phyloP scores from a whole-genome alignment of 2,329 filamentous ascomycete genomes.

The Daldinia sp. region DNA sequence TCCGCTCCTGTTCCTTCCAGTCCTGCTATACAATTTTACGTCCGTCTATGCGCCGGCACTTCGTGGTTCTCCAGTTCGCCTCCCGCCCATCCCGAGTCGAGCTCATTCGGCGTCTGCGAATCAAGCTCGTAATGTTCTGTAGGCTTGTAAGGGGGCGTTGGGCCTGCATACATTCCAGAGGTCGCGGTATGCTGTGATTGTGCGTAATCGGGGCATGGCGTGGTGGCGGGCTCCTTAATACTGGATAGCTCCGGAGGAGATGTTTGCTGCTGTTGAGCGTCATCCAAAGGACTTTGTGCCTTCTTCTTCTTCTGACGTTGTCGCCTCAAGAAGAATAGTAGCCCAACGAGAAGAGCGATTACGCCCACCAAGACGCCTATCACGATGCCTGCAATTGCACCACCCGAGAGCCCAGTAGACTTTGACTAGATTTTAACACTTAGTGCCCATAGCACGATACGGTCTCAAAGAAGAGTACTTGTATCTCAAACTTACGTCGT shows the following conservation, averaged over 20 bases:
- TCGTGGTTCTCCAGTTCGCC: slow-evolving; percentile 9
- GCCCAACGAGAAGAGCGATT: slow-evolving; percentile 11
- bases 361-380: slow-evolving; percentile 15
- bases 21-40: neutral
- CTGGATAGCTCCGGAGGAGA: neutral
- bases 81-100: slow-evolving; percentile 23
- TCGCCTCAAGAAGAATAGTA: slow-evolving; percentile 17
- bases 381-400: slow-evolving; percentile 24
- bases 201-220: slow-evolving; percentile 7
- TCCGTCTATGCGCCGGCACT: neutral
- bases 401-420: slow-evolving; percentile 16
- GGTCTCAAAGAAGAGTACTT: neutral
- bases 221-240: slow-evolving; percentile 15
- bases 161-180: neutral
- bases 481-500: slow-evolving; percentile 11
- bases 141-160: slow-evolving; percentile 3
- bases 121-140: slow-evolving; percentile 20
- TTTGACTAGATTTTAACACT: neutral
- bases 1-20: neutral
- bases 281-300: neutral
- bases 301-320: slow-evolving; percentile 15
- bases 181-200: slow-evolving; percentile 7
- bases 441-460: neutral
- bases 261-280: slow-evolving; percentile 2
- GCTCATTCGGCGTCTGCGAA: slow-evolving; percentile 5